Conservation (phyloP, 208 protist genomes). For the Porcisia hertigi region DNA sequence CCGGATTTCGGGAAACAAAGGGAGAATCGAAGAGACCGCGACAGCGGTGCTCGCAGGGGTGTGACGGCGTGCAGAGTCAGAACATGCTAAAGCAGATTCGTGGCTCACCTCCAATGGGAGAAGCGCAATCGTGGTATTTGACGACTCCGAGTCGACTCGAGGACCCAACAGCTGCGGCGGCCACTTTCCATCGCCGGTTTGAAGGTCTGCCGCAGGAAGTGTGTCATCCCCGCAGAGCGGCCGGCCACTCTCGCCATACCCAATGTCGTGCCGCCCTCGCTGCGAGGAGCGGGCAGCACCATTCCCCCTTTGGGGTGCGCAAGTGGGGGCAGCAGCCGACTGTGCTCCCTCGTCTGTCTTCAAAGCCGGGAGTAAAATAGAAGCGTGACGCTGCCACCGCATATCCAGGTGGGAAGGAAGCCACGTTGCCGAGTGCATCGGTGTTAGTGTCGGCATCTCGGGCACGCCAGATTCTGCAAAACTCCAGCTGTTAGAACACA, state of each 20-base stretch:
- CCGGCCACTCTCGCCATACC: neutral
- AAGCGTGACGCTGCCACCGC: constrained; percentile 1
- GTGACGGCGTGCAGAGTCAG: constrained; percentile 1
- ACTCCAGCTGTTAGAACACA: constrained; percentile 8
- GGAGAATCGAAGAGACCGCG: neutral
- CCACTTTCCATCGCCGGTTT: neutral
- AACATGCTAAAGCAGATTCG: constrained; percentile 1
- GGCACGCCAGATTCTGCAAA: constrained; percentile 3
- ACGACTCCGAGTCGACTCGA: neutral
- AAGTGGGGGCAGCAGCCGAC: neutral
- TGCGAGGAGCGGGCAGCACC: neutral
- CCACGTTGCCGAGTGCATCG: neutral
- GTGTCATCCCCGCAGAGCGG: neutral
- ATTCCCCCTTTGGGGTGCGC: neutral
- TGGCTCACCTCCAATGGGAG: neutral
- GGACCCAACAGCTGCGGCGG: neutral
- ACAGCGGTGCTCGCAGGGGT: constrained; percentile 1
- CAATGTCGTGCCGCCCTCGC: constrained; percentile 2
- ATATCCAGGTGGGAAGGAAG: neutral
- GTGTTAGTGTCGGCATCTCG: neutral
- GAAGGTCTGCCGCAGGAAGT: neutral
- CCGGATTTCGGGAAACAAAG: neutral
- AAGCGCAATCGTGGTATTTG: neutral
- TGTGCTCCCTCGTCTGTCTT: neutral
- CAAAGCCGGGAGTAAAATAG: neutral